phyloP scores from a whole-genome alignment of 164 flowering plant genomes.

The Vitis rotundifolia region DNA sequence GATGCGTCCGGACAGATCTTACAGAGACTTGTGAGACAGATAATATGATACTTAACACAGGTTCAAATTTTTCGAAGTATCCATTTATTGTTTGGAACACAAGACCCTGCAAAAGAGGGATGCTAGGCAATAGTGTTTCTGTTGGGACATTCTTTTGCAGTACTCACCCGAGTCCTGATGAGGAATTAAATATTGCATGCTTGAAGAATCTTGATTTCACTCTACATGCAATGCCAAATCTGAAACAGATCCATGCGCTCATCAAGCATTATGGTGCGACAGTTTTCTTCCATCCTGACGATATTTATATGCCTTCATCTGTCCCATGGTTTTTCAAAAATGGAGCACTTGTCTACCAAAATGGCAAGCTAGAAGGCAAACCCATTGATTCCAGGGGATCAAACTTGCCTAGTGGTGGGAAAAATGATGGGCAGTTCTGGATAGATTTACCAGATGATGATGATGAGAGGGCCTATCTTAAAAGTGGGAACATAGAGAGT shows the following conservation, averaged over 20 bases:
- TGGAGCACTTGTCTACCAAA: constrained; percentile 37
- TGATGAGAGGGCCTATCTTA: constrained; percentile 20
- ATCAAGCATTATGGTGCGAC: constrained; percentile 45
- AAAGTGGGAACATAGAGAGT: constrained; percentile 41
- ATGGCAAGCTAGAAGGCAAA: constrained; percentile 22
- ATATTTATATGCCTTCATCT: constrained; percentile 43
- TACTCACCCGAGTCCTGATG: constrained; percentile 7
- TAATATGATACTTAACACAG: constrained; percentile 14
- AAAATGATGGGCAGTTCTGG: constrained; percentile 46
- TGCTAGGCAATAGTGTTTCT: constrained; percentile 32
- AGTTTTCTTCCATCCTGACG: constrained; percentile 51
- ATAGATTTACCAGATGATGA: constrained; percentile 40
- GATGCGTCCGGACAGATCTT: constrained; percentile 51
- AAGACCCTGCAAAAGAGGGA: constrained; percentile 37
- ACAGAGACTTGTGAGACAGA: constrained; percentile 36
- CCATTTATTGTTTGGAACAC: constrained; percentile 37
- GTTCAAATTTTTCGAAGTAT: constrained; percentile 17
- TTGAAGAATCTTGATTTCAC: constrained; percentile 36
- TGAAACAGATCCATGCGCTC: constrained; percentile 42
- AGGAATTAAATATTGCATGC: constrained; percentile 27
- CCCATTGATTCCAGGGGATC: constrained; percentile 33
- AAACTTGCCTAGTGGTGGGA: constrained; percentile 38
- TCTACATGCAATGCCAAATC: constrained; percentile 46
- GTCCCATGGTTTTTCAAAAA: constrained; percentile 51
- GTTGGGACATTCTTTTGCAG: constrained; percentile 48